A percentile compares a stretch with the other conserved stretches of the same genome.
These are phyloP conservation scores for Xylaria sp. DNA, from an alignment of 2,329 filamentous ascomycete species.

Conservation along the genomic window DNA sequence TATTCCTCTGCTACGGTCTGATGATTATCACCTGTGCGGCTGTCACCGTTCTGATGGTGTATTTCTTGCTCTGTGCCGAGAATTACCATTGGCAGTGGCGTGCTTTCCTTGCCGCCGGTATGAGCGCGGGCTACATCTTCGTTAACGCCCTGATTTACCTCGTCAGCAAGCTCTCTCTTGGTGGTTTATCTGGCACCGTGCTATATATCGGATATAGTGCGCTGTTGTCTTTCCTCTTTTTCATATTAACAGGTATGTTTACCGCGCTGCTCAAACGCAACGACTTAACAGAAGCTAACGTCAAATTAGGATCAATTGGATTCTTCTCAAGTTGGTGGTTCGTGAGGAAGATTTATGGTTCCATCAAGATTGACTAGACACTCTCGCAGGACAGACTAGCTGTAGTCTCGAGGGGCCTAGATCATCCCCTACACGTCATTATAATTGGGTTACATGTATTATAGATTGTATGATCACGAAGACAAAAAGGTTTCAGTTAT, in stretches of 20 bases:
- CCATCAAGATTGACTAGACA: constrained; percentile 93
- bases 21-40: constrained; percentile 97
- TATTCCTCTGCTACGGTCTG: constrained; percentile 96
- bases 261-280: background rate
- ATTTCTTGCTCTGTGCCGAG: constrained; percentile 94
- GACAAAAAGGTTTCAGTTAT: constrained; percentile 9
- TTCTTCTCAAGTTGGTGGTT: constrained; percentile 97
- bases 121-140: constrained; percentile 92
- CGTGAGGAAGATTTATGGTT: constrained; percentile 90
- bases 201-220: constrained; percentile 94
- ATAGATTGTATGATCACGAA: constrained; percentile 39
- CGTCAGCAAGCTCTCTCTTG: constrained; percentile 85
- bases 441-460: constrained; percentile 37
- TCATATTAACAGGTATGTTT: constrained; percentile 87
- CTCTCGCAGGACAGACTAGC: background rate
- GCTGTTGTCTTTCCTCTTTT: constrained; percentile 89
- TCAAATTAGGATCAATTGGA: constrained; percentile 82
- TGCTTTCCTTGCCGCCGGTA: constrained; percentile 89
- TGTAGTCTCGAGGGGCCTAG: background rate
- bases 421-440: constrained; percentile 10
- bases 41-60: constrained; percentile 92
- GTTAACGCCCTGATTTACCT: constrained; percentile 91
- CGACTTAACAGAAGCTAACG: constrained; percentile 27
- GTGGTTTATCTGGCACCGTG: constrained; percentile 85
- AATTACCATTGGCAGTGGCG: constrained; percentile 99